Evolutionary conservation across 768 basidiomycete species (phyloP).

Genomic region (Naganishia vishniacii): DNA sequence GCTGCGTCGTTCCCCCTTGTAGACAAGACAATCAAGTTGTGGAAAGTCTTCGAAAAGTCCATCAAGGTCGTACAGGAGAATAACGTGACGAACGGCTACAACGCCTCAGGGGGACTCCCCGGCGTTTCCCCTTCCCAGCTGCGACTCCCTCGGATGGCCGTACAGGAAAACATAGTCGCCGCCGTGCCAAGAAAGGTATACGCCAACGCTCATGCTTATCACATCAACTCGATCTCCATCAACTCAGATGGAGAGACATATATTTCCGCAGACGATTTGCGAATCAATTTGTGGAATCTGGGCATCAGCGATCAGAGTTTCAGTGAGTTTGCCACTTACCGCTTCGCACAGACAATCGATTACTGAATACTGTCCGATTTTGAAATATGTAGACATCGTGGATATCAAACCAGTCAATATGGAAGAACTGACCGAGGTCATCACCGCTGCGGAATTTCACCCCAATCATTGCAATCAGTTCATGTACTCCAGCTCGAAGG

Average conservation of each 20-base stretch:
- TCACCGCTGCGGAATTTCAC: conserved; percentile 99
- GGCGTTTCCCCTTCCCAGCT: conserved; percentile 50
- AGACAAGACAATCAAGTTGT: conserved; percentile 99
- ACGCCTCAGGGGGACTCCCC: conserved; percentile 25
- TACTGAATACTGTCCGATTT: neutral
- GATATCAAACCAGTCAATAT: conserved; percentile 99
- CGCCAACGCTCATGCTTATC: conserved; percentile 98
- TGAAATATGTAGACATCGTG: conserved; percentile 75
- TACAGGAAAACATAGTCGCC: conserved; percentile 96
- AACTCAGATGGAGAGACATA: conserved; percentile 99
- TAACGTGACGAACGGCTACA: conserved; percentile 62
- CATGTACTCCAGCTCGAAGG: conserved; percentile 99
- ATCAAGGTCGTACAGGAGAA: conserved; percentile 94
- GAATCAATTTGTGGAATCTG: conserved; percentile 97
- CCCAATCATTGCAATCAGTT: conserved; percentile 95
- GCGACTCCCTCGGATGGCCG: conserved; percentile 80
- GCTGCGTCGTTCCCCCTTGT: conserved; percentile 12
- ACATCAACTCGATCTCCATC: conserved; percentile 98
- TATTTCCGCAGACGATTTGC: conserved; percentile 96
- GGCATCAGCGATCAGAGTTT: conserved; percentile 98
- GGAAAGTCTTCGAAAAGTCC: conserved; percentile 99
- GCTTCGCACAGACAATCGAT: neutral
- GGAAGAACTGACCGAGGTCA: conserved; percentile 99
- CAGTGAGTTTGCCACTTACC: conserved; percentile 59
- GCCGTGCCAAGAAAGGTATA: conserved; percentile 98